phyloP scores from a whole-genome alignment of 1,284 basidiomycete genomes.

The Grifola frondosa region DNA sequence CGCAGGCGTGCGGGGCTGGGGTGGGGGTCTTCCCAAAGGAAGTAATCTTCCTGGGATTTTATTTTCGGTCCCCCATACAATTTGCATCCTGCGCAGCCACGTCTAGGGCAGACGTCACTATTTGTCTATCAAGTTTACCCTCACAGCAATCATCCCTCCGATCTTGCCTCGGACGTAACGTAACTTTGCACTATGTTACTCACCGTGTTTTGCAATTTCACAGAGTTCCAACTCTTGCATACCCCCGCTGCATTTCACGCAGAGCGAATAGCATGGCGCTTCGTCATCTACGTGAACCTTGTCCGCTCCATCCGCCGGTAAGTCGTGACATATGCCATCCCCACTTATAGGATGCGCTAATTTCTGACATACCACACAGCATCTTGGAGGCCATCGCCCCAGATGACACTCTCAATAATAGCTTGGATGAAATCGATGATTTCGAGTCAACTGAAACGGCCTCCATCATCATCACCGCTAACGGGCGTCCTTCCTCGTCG shows the following conservation, averaged over 20 bases:
- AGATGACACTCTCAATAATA: conserved; percentile 43
- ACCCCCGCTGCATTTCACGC: conserved; percentile 69
- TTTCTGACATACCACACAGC: no score
- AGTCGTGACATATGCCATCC: conserved; percentile 17
- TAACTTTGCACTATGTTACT: background rate
- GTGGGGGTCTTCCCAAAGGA: no score
- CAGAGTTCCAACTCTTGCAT: conserved; percentile 81
- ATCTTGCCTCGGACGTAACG: background rate
- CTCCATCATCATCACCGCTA: conserved; percentile 49
- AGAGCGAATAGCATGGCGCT: conserved; percentile 79
- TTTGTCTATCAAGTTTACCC: no score
- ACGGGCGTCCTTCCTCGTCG: conserved; percentile 45
- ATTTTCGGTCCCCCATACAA: no score
- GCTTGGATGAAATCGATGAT: conserved; percentile 51
- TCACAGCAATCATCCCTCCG: background rate
- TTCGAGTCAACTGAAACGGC: conserved; percentile 46
- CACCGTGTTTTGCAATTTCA: conserved; percentile 10
- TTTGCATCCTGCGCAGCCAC: no score
- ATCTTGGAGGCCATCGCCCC: conserved; percentile 77
- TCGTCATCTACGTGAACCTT: conserved; percentile 82
- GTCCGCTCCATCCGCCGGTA: conserved; percentile 75
- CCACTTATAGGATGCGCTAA: background rate
- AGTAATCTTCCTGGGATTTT: no score
- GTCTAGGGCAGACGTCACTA: no score
- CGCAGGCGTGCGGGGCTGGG: no score